Base-by-base conservation (phyloP, 106 monocot species). In the Allium sativum region DNA sequence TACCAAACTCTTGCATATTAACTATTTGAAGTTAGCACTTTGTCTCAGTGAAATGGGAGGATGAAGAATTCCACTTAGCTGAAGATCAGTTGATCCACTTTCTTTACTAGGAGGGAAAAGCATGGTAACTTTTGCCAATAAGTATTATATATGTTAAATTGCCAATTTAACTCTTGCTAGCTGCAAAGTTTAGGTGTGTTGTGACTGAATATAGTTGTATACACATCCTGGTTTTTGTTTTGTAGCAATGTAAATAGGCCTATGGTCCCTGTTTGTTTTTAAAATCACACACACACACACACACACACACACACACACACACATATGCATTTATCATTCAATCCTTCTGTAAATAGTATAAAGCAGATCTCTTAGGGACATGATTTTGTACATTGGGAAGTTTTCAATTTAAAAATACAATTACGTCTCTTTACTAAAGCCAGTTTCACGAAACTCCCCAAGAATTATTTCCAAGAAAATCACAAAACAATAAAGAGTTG, bases 1-100 rank as follows among this genome's bases (percentile, higher is more conserved):
- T 50, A 12, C 13, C 11, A 50, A 15, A 11, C 6, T 50, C 48
- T 50, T 50, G 48, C 15, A 12, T 50, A 15, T 60, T 60, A 43
- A 4, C 18, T 18, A 17, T 18, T 60, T 7, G 44, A 43, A 44
- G 44, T 15, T 14, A 7, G 22, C 44, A 44, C 44, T 40, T 18
- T 60, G 60, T 17, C 11, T 60, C 60, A 18, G 15, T 12, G 60
- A 7, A 17, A 18, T 43, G n/a, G 60, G n/a, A 40, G 60, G 31
- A 44, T 42, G 60, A 60, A 10, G 60, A 40, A 40, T 40, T 60
- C 60, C 60, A 60, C 60, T 60, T 19, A 58, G 41, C 41, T 13
- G 18, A 42, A 60, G 7, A 44, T 60, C 60, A 60, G 44, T 21
- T 18, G 8, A 16, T 10, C 12, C 17, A 44, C 60, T 43, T 60